Base-by-base conservation (phyloP, 495 filamentous ascomycete species). In the Penicillium roqueforti region DNA sequence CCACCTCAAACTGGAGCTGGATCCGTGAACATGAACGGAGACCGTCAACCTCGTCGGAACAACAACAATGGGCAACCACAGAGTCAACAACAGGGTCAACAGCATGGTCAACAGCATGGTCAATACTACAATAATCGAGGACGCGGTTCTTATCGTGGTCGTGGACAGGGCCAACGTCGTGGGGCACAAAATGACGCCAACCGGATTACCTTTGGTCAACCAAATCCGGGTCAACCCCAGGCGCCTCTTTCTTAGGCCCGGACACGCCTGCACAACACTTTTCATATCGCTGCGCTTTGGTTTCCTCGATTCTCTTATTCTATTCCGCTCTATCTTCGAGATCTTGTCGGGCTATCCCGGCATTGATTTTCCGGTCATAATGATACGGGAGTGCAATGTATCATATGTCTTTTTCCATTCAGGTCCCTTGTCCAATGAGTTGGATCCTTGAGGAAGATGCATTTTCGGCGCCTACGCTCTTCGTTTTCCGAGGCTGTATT, bases 111-210 rank as follows among this genome's bases (percentile, higher is more conserved):
- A n/a, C 41, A 26, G 38, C 36, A 68, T 25, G 70, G 67, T 3
- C 67, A 73, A 47, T 73, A 74, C 52, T 65, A 71, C 51, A 65
- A 57, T 42, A 60, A 61, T 44, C 68, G 72, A 13, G 70, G 74
- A 20, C 64, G 73, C 28, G 71, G 72, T 19, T 63, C 65, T 36
- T 76, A 74, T 50, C 73, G 75, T 48, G 75, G 68, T 44, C 71
- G 75, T 43, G 75, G 75, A 25, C 75, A 76, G 45, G 75, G 73
- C 42, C 74, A 69, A 42, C 75, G 75, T 6, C 74, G 75, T 56
- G 69, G 66, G 34, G 46, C 63, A 10, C 66, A 65, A 6, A 59
- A 65, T 56, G 70, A 76, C 41, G 37, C 55, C 37, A 68, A 68
- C 54, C 68, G 58, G 55, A 59, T 64, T n/a, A 51, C 55, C 20